These are phyloP conservation scores for Colletotrichum sp. DNA, from an alignment of 2,329 filamentous ascomycete genomes.

Conservation along the genomic window DNA sequence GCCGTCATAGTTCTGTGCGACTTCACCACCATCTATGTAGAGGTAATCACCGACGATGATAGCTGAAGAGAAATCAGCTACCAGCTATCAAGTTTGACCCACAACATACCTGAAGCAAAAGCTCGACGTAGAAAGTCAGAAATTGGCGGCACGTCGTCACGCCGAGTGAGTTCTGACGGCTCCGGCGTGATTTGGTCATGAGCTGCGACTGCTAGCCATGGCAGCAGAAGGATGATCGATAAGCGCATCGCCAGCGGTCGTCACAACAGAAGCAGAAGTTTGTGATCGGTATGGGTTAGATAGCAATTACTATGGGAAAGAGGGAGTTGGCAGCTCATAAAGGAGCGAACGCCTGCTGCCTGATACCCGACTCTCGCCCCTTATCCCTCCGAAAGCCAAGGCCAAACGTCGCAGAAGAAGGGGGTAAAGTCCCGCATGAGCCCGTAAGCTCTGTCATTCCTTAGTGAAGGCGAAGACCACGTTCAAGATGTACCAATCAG, in stretches of 20 bases:
- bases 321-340: neutral
- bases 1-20: constrained; percentile 30
- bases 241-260: neutral
- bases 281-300: neutral
- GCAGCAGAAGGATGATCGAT: neutral
- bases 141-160: neutral
- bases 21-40: constrained; percentile 41
- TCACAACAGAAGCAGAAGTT: fast-evolving
- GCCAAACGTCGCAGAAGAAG: neutral
- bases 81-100: neutral
- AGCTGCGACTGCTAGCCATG: neutral
- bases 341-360: neutral
- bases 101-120: neutral
- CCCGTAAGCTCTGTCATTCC: neutral
- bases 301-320: fast-evolving
- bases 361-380: neutral
- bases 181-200: neutral
- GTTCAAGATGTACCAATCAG: neutral
- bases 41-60: constrained; percentile 37
- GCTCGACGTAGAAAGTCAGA: neutral
- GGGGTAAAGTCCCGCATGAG: fast-evolving
- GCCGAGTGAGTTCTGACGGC: neutral
- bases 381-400: neutral
- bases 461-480: neutral
- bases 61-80: constrained; percentile 18